Percentiles rank a stretch among this genome's conserved stretches.
These are phyloP conservation scores for Solanum chacoense DNA, from an alignment of 305 asterid genomes.

Conservation along the genomic window DNA sequence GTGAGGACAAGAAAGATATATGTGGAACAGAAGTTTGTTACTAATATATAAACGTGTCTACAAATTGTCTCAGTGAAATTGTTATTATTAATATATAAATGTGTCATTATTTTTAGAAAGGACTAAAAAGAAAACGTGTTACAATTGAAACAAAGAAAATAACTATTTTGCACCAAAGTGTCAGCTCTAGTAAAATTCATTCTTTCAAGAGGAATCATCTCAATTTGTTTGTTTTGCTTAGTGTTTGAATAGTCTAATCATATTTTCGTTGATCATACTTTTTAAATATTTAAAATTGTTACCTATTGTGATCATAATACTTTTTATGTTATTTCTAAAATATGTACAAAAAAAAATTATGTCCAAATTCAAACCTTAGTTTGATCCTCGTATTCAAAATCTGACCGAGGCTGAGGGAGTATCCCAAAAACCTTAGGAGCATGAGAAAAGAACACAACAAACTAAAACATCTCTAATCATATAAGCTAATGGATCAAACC, in stretches of 20 bases:
- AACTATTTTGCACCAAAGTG: neutral
- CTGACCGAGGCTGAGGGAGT: neutral
- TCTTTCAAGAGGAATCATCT: neutral
- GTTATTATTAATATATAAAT: too few relatives aligned
- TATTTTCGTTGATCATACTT: neutral
- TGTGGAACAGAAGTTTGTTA: neutral
- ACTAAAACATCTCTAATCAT: neutral
- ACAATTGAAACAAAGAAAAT: neutral
- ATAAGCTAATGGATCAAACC: neutral
- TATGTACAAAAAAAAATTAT: neutral
- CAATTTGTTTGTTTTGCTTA: neutral
- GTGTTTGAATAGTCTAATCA: neutral
- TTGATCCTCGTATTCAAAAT: neutral
- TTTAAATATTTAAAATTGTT: neutral
- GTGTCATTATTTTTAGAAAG: neutral
- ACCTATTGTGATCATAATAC: neutral
- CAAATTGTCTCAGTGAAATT: neutral
- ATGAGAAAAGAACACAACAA: neutral
- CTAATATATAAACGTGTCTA: neutral
- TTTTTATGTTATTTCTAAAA: neutral
- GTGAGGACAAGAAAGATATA: neutral
- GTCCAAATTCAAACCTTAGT: neutral
- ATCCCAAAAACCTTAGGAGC: neutral
- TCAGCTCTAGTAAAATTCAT: neutral
- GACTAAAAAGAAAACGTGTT: neutral